Percentiles rank a stretch among this genome's conserved stretches.
phyloP scores from a whole-genome alignment of 768 basidiomycete species.

The Cyclocybe cylindracea region DNA sequence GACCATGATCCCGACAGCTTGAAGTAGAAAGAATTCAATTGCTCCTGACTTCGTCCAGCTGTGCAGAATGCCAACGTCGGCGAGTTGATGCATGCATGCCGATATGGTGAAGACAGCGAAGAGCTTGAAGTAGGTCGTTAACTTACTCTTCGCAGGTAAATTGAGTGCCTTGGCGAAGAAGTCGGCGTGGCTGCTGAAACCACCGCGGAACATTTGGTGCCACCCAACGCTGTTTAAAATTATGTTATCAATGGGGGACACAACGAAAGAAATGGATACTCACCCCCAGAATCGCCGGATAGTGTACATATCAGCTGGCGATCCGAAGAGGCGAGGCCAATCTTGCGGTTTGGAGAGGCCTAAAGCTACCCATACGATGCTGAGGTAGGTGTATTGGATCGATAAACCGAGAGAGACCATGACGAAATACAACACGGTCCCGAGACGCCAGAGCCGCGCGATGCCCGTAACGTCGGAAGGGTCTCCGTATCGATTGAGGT shows the following conservation, averaged over 20 bases:
- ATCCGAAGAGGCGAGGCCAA: constrained; percentile 39
- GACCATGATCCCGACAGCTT: neutral
- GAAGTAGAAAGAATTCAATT: neutral
- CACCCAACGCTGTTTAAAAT: constrained; percentile 21
- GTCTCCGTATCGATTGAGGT: no score
- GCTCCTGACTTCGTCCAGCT: neutral
- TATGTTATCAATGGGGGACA: neutral
- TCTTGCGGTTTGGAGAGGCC: constrained; percentile 27
- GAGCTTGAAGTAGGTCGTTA: constrained; percentile 28
- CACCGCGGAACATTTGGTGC: constrained; percentile 34
- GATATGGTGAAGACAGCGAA: constrained; percentile 35
- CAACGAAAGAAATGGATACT: constrained; percentile 12
- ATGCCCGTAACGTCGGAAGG: neutral
- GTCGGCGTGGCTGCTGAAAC: constrained; percentile 25
- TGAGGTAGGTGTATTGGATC: neutral
- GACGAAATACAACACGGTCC: no score
- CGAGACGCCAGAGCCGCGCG: neutral
- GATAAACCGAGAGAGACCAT: neutral
- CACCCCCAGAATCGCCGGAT: constrained; percentile 41
- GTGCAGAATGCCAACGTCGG: neutral
- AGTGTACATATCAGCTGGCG: constrained; percentile 31
- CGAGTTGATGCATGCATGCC: constrained; percentile 24
- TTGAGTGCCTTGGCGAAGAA: constrained; percentile 23
- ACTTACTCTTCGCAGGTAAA: constrained; percentile 21
- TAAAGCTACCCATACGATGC: constrained; percentile 19